Conservation (phyloP, 1,139 yeast genomes). For the Suhomyces guaymorum region DNA sequence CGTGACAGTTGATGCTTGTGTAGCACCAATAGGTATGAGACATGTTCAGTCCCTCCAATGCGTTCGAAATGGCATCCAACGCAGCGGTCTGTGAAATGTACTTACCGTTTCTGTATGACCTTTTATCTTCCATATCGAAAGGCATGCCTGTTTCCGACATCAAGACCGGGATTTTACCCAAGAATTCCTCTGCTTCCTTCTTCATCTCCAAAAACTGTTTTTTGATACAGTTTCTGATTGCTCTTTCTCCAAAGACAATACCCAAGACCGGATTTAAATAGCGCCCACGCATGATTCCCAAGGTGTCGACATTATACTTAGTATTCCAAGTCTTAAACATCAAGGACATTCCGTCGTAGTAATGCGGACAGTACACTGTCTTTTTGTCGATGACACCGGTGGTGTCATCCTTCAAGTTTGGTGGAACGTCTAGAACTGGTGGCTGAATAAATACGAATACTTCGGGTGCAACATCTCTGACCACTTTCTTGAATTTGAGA, state of each 20-base stretch:
- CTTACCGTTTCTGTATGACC: constrained; percentile 63
- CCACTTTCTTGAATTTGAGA: constrained; percentile 44
- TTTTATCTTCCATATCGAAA: constrained; percentile 82
- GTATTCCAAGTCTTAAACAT: constrained; percentile 86
- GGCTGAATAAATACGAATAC: constrained; percentile 72
- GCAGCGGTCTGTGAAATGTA: constrained; percentile 77
- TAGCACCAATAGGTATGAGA: constrained; percentile 89
- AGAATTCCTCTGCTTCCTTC: constrained; percentile 55
- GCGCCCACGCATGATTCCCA: constrained; percentile 82
- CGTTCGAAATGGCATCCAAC: constrained; percentile 76
- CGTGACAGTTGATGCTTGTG: constrained; percentile 66
- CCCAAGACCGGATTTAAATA: constrained; percentile 78
- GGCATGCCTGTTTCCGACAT: constrained; percentile 98
- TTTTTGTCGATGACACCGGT: constrained; percentile 56
- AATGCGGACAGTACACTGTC: constrained; percentile 82
- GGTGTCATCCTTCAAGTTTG: constrained; percentile 54
- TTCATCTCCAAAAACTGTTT: constrained; percentile 67
- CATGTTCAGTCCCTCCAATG: constrained; percentile 70
- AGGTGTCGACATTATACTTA: constrained; percentile 78
- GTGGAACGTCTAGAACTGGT: constrained; percentile 82
- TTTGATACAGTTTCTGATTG: constrained; percentile 69
- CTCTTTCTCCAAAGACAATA: constrained; percentile 74
- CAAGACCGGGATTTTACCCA: constrained; percentile 71
- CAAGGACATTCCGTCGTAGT: constrained; percentile 88
- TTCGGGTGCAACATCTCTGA: constrained; percentile 48